Base-by-base conservation (phyloP, 257 asterid species). In the Fraxinus pennsylvanica region DNA sequence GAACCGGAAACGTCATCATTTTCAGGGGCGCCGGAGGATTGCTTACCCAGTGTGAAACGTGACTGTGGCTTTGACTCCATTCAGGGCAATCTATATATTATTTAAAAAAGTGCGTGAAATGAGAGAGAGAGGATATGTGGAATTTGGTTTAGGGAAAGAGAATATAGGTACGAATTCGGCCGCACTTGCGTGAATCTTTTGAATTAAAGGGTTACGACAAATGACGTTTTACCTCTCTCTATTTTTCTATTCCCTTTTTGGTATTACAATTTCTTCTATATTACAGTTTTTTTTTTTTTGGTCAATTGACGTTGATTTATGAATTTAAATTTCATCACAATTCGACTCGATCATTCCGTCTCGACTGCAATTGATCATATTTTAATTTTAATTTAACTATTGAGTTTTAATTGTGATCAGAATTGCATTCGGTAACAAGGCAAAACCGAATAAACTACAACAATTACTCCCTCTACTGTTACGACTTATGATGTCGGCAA, bases 21-120 rank as follows among this genome's bases (percentile, higher is more conserved):
- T 10, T 81, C 90, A 30, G 94, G 91, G 9, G 92, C 92, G 3
- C 88, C 79, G 7, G 97, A 89, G 6, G 96, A 92, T 78, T 89
- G 97, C 76, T 90, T 81, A 76, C 97, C 97, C 47, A 87, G 57
- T 35, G 78, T 78, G 82, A 88, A 89, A 61, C 96, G 91, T 50
- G 85, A 88, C 90, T 81, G 93, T 65, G 86, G 76, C 81, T 81
- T 87, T 35, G 92, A 74, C 15, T 87, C 96, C 96, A 89, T 90
- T 9, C 47, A 4, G 32, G 35, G 67, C 36, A 71, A 39, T 6
- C 2, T 33, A 33, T 25, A 25, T 25, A 25, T 25, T 25, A 25
- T 25, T 25, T 25, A 33, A 33, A 14, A 21, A 38, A 61, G 22
- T 25, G 29, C 25, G 74, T 74, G 41, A 67, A 74, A 29, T 68